phyloP scores from a whole-genome alignment of 148 eudicot genomes.

The Vaccinium myrtillus region DNA sequence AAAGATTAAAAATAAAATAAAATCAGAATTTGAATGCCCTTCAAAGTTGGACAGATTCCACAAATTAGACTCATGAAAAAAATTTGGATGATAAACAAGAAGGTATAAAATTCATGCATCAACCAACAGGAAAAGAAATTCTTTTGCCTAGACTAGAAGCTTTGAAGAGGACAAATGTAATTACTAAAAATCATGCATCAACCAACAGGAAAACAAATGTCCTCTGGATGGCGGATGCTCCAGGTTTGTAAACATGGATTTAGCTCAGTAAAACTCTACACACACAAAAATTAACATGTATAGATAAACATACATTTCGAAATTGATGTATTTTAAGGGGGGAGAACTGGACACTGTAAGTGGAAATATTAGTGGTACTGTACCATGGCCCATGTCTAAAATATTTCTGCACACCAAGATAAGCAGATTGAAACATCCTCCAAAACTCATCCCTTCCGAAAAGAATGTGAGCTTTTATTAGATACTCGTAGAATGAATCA shows the following conservation, averaged over 20 bases:
- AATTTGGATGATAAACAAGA: not conserved
- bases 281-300: not conserved
- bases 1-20: not conserved
- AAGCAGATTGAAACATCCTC: constrained; percentile 99
- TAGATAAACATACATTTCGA: not conserved
- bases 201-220: too few relatives aligned
- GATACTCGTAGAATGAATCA: constrained; percentile 94
- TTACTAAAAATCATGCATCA: not conserved
- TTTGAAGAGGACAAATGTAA: not conserved
- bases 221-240: constrained; percentile 3
- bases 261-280: not conserved
- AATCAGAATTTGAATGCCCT: not conserved
- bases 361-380: constrained; percentile 7
- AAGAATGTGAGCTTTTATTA: constrained; percentile 83
- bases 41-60: not conserved
- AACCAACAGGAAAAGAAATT: not conserved
- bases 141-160: not conserved
- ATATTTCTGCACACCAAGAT: constrained; percentile 86
- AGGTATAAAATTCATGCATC: not conserved
- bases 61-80: not conserved
- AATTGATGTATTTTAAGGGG: not conserved
- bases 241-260: not conserved
- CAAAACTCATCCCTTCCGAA: constrained; percentile 92
- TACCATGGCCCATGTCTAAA: constrained; percentile 98
- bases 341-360: not conserved